Conservation (phyloP, 2,329 filamentous ascomycete genomes). For the Botrytis sinoallii region DNA sequence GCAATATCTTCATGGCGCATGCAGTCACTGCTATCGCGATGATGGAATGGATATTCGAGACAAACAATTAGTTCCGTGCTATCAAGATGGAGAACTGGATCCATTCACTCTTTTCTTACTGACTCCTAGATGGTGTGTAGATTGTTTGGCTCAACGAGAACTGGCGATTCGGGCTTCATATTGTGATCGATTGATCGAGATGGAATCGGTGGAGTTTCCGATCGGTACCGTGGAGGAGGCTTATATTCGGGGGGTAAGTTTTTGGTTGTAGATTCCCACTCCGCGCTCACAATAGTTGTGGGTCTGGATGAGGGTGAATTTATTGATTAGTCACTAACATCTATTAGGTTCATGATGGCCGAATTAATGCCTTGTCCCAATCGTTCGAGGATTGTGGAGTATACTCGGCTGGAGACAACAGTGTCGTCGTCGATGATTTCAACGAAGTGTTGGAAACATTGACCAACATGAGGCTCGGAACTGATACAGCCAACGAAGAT, state of each 20-base stretch:
- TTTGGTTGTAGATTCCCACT: not conserved
- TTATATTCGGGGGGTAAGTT: constrained; percentile 11
- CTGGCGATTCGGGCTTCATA: constrained; percentile 8
- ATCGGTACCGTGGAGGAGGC: constrained; percentile 6
- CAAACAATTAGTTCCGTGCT: constrained; percentile 10
- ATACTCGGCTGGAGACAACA: not conserved
- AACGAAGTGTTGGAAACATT: constrained; percentile 4
- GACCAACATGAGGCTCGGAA: not conserved
- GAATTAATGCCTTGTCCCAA: constrained; percentile 13
- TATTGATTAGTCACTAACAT: not conserved
- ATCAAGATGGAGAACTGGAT: not conserved
- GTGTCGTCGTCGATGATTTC: not conserved
- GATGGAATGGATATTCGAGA: constrained; percentile 13
- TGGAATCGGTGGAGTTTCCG: not conserved
- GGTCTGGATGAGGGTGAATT: not conserved
- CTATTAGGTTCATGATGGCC: constrained; percentile 13
- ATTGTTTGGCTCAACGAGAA: constrained; percentile 10
- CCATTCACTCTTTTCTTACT: constrained; percentile 8
- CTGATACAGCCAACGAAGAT: not conserved
- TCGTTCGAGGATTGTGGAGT: constrained; percentile 8
- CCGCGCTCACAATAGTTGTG: not conserved
- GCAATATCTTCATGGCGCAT: constrained; percentile 13
- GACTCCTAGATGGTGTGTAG: constrained; percentile 16
- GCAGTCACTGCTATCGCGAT: constrained; percentile 15
- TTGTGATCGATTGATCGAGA: constrained; percentile 4